Evolutionary conservation across 768 basidiomycete species (phyloP).

Genomic region (Hirschioporus abietinus): DNA sequence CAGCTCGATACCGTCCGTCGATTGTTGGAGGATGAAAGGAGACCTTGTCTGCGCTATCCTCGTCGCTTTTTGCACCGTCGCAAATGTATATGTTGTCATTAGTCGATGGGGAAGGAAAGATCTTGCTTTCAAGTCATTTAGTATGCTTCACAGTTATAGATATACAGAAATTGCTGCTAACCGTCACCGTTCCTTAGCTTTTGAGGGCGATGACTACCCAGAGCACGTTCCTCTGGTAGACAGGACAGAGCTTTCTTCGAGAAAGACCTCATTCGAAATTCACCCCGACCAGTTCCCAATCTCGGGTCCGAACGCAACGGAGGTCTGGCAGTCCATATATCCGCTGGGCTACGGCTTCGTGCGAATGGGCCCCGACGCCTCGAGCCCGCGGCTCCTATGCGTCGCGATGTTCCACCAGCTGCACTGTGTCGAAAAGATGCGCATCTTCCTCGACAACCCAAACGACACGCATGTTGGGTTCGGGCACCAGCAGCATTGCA

Average conservation of each 20-base stretch:
- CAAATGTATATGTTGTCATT: background rate
- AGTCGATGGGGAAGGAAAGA: background rate
- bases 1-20: no score
- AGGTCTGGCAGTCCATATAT: slow-evolving; percentile 7
- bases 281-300: background rate
- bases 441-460: slow-evolving; percentile 18
- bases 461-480: background rate
- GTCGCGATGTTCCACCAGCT: slow-evolving; percentile 43
- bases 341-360: slow-evolving; percentile 18
- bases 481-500: slow-evolving; percentile 24
- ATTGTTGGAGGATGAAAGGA: background rate
- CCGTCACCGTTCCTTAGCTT: background rate
- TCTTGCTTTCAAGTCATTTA: background rate
- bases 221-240: background rate
- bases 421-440: slow-evolving; percentile 39
- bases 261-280: background rate
- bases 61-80: background rate
- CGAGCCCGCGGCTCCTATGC: slow-evolving; percentile 27
- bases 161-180: background rate
- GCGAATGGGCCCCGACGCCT: slow-evolving; percentile 21
- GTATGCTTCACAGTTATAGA: background rate
- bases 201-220: background rate
- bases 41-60: background rate
- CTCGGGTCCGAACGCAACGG: background rate
- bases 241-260: background rate